phyloP scores from a whole-genome alignment of 2,329 filamentous ascomycete species.

The Bipolaris sorokiniana region DNA sequence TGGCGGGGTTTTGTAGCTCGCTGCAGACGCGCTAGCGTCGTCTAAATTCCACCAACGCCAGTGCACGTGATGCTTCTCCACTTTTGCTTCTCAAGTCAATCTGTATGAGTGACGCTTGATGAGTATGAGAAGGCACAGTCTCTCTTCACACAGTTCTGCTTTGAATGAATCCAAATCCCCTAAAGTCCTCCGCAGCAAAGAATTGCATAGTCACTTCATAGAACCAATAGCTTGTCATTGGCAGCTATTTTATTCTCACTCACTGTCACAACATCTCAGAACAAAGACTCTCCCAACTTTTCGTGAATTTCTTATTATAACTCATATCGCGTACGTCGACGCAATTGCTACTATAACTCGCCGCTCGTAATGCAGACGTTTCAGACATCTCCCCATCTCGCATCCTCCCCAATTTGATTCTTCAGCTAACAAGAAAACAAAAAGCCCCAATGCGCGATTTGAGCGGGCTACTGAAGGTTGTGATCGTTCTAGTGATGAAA shows the following conservation, averaged over 20 bases:
- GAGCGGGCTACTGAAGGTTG: neutral
- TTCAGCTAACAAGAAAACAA: constrained; percentile 25
- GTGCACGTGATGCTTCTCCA: constrained; percentile 2
- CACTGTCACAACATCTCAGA: neutral
- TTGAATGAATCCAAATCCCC: too few relatives aligned
- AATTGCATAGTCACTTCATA: too few relatives aligned
- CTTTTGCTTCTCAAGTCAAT: neutral
- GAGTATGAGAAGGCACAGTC: neutral
- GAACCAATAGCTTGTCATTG: neutral
- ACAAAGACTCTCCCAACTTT: neutral
- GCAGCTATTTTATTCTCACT: too few relatives aligned
- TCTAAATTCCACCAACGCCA: constrained; percentile 11
- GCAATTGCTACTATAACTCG: neutral
- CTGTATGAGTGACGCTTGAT: neutral
- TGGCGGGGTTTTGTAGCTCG: constrained; percentile 45
- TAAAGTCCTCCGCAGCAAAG: too few relatives aligned
- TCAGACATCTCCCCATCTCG: neutral
- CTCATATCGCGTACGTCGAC: neutral
- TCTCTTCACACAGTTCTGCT: too few relatives aligned
- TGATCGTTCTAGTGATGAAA: neutral
- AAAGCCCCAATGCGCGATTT: constrained; percentile 4
- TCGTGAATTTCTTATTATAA: neutral
- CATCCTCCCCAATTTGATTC: constrained; percentile 1
- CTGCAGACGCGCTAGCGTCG: constrained; percentile 26
- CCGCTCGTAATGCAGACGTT: neutral